Base-by-base conservation (phyloP, 208 protist species). In the Leishmania braziliensis region DNA sequence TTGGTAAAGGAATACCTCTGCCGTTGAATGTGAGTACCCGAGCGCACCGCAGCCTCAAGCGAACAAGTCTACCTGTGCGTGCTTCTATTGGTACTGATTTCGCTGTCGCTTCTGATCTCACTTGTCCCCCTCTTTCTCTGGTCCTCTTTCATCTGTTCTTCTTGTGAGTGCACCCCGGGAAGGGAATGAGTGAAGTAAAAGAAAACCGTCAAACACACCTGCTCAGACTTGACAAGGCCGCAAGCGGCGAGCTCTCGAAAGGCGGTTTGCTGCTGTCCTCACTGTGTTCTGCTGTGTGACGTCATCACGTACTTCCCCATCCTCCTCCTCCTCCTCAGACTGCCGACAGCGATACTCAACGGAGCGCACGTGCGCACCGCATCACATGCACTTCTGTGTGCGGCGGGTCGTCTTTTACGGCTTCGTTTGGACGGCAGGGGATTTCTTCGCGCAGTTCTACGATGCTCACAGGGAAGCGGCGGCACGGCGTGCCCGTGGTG, bases 361-460 rank as follows among this genome's bases (percentile, higher is more conserved):
- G n/a, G 48, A 33, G 8, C 20, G 48, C 48, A 56, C 48, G 16
- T 20, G 23, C 56, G 29, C 29, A 26, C 54, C 33, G 74, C 58
- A n/a, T 51, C 23, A 26, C 10, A 89, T 86, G 80, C 75, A 78
- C 16, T 56, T 78, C 3, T 81, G 68, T 48, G 39, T 66, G 3
- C 29, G 48, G 3, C 65, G 82, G 16, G 60, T 82, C 0, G 78
- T 68, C 16, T 81, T 84, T 53, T 90, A 86, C 51, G 81, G 72
- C 54, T 43, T 58, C 26, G 77, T 90, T 14, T 95, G 89, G 84
- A 68, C 79, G 23, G 69, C 78, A 14, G 93, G 90, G 39, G 93
- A 97, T 76, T 92, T 95, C 77, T 84, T 94, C 18, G 88, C 93
- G 12, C 93, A 97, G 82, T 91, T 95, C 70, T 95, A 90, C 69